These are phyloP conservation scores for Populus alba DNA, from an alignment of 345 rosid species.

Conservation along the genomic window DNA sequence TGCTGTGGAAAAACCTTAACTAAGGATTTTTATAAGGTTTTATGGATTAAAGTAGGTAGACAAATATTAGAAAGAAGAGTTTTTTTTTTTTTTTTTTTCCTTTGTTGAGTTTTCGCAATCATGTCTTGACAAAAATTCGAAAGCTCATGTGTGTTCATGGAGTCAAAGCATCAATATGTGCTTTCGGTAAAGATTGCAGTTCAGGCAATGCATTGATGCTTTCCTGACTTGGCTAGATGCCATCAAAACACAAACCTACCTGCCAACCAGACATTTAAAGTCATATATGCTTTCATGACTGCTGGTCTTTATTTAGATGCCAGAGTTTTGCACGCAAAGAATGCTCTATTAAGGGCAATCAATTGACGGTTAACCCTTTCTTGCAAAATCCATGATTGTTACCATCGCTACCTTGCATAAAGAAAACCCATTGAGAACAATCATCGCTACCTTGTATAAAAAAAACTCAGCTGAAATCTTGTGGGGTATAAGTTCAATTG, in stretches of 20 bases:
- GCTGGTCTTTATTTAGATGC: neutral
- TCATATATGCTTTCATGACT: neutral
- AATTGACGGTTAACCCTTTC: neutral
- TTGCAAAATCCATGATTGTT: neutral
- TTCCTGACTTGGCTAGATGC: neutral
- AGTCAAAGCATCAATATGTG: neutral
- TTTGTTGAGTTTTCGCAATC: neutral
- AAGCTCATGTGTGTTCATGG: neutral
- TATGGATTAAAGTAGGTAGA: neutral
- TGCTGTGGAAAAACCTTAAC: neutral
- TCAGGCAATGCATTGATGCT: neutral
- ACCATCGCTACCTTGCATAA: no score
- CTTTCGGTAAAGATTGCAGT: neutral
- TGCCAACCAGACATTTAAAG: neutral
- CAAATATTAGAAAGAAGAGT: neutral
- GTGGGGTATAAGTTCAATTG: accelerated
- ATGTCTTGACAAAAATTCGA: constrained; percentile 1
- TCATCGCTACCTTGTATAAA: no score
- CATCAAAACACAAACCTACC: neutral
- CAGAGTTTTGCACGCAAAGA: neutral
- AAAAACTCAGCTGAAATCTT: no score
- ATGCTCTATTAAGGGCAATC: neutral
- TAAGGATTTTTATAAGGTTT: neutral
- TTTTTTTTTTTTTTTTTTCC: neutral
- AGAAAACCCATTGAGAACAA: no score